These are phyloP conservation scores for Agastache rugosa DNA, from an alignment of 257 asterid genomes.

Conservation along the genomic window DNA sequence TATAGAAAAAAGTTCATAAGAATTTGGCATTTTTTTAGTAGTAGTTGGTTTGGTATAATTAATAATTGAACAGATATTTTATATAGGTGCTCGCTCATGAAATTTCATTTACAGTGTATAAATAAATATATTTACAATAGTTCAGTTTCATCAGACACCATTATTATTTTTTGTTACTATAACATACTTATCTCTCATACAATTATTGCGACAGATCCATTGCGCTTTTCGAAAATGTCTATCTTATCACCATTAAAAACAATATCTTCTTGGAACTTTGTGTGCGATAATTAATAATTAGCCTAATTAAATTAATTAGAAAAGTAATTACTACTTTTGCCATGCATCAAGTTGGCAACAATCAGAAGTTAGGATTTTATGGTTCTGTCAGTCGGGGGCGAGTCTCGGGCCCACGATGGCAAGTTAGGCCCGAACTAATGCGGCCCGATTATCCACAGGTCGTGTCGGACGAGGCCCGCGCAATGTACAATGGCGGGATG, in stretches of 20 bases:
- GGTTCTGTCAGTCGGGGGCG: neutral
- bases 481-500: slow-evolving; percentile 84
- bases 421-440: slow-evolving; percentile 9
- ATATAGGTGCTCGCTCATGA: too few relatives aligned
- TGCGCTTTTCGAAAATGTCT: slow-evolving; percentile 30
- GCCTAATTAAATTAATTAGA: neutral
- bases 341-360: slow-evolving; percentile 29
- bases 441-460: slow-evolving; percentile 50
- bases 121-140: too few relatives aligned
- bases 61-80: neutral
- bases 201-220: slow-evolving; percentile 9
- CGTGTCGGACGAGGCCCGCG: slow-evolving; percentile 86
- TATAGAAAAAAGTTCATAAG: too few relatives aligned
- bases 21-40: slow-evolving; percentile 4
- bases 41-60: neutral
- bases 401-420: slow-evolving; percentile 35
- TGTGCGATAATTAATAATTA: neutral
- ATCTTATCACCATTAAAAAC: slow-evolving; percentile 15
- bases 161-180: too few relatives aligned
- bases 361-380: neutral
- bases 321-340: neutral
- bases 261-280: slow-evolving; percentile 30
- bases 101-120: neutral
- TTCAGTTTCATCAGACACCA: too few relatives aligned
- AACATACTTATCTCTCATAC: neutral